phyloP scores from a whole-genome alignment of 179 eudicot genomes.

The Actinidia chinensis region DNA sequence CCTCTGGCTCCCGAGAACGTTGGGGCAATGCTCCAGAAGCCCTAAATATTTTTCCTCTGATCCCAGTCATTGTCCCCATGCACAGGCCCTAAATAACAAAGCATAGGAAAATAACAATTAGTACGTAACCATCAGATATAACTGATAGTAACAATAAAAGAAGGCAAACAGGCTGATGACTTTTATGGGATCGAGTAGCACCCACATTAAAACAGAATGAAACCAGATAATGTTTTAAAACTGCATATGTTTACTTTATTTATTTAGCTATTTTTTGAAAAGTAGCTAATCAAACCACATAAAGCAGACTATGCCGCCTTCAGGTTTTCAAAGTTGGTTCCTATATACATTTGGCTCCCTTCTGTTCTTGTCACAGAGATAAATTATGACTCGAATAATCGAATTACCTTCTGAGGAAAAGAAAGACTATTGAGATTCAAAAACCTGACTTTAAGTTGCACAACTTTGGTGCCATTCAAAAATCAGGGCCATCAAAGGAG shows the following conservation, averaged over 20 bases:
- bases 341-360: neutral
- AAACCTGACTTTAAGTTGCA: neutral
- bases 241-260: too few species aligned
- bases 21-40: too few species aligned
- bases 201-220: neutral
- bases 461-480: neutral
- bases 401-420: neutral
- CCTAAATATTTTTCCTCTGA: too few species aligned
- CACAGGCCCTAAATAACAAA: constrained; percentile 17
- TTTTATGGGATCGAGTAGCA: neutral
- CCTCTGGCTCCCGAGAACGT: too few species aligned
- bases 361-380: neutral
- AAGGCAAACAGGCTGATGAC: neutral
- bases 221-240: neutral
- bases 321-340: neutral
- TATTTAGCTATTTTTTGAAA: too few species aligned
- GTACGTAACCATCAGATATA: neutral
- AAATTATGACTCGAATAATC: neutral
- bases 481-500: neutral
- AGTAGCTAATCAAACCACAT: neutral
- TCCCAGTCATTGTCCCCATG: constrained; percentile 15
- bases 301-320: neutral
- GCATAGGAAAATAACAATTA: neutral
- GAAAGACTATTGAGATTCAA: neutral
- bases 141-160: neutral